phyloP scores from a whole-genome alignment of 2,329 filamentous ascomycete species.

The Harringtonia lauricola region DNA sequence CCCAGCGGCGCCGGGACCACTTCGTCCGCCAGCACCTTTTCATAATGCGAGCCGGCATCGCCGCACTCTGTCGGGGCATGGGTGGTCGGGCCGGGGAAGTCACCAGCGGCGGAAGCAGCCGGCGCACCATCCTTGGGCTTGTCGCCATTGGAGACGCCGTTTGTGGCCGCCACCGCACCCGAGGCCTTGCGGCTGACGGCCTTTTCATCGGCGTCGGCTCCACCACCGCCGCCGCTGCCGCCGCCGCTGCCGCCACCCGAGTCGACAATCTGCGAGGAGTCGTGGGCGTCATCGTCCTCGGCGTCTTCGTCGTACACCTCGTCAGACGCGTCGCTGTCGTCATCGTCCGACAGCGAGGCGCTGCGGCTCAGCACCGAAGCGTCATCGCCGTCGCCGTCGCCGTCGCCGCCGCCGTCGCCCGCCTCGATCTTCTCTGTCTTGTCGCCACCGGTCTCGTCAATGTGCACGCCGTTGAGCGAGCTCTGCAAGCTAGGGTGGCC shows the following conservation, averaged over 20 bases:
- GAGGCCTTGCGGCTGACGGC: conserved; percentile 63
- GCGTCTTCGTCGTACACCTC: conserved; percentile 74
- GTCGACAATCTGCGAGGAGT: conserved; percentile 27
- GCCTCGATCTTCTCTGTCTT: conserved; percentile 81
- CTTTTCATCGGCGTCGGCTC: conserved; percentile 52
- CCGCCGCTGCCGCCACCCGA: conserved; percentile 25
- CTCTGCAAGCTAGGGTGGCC: conserved; percentile 87
- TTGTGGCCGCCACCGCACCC: conserved; percentile 32
- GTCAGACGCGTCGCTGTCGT: conserved; percentile 59
- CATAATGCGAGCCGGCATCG: conserved; percentile 69
- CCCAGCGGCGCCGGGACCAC: conserved; percentile 78
- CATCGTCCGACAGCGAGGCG: conserved; percentile 44
- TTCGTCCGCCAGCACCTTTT: conserved; percentile 77
- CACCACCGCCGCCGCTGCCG: too few relatives aligned
- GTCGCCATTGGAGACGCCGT: conserved; percentile 37
- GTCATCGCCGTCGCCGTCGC: conserved; percentile 41
- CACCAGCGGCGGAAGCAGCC: conserved; percentile 19
- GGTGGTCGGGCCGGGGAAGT: conserved; percentile 75
- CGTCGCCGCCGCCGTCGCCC: too few relatives aligned
- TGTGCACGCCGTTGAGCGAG: conserved; percentile 75
- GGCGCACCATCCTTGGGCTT: conserved; percentile 31
- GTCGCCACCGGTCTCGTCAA: conserved; percentile 75
- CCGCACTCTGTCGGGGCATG: conserved; percentile 81
- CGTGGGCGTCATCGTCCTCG: conserved; percentile 52
- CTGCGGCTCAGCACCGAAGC: conserved; percentile 35